Evolutionary conservation across 805 yeast species (phyloP).

Genomic region (Candida vaughaniae): DNA sequence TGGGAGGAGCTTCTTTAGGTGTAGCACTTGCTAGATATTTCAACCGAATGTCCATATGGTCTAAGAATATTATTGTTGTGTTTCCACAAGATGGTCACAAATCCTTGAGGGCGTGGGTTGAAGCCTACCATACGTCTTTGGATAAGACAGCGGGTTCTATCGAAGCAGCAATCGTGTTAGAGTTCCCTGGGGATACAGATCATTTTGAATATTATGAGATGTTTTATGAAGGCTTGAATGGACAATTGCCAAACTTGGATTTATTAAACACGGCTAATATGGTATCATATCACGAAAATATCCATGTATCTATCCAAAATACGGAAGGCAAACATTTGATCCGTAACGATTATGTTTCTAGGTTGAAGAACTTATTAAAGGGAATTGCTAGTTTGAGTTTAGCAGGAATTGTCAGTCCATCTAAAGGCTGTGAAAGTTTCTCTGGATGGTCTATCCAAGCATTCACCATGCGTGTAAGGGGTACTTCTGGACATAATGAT

Average conservation of each 20-base stretch:
- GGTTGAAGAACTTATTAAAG: conserved; percentile 56
- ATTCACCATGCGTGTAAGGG: conserved; percentile 71
- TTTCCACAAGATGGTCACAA: conserved; percentile 69
- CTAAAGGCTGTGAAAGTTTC: conserved; percentile 83
- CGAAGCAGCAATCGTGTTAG: conserved; percentile 85
- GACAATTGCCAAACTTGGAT: conserved; percentile 94
- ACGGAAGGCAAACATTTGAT: conserved; percentile 46
- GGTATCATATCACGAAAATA: conserved; percentile 72
- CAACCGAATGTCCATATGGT: conserved; percentile 88
- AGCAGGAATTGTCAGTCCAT: conserved; percentile 59
- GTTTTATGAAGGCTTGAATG: conserved; percentile 84
- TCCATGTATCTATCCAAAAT: conserved; percentile 66
- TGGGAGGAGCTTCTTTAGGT: conserved; percentile 77
- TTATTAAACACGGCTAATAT: conserved; percentile 77
- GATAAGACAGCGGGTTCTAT: conserved; percentile 91
- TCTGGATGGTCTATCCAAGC: conserved; percentile 97
- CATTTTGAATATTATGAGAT: conserved; percentile 73
- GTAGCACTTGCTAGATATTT: conserved; percentile 78
- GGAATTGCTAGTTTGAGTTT: conserved; percentile 71
- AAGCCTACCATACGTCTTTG: conserved; percentile 82
- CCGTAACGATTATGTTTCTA: conserved; percentile 48
- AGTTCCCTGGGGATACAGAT: conserved; percentile 67
- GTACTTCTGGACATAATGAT: conserved; percentile 60
- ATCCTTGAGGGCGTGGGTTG: conserved; percentile 85
- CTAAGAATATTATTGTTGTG: conserved; percentile 86